Percentiles rank a stretch among this genome's conserved stretches.
phyloP scores from a whole-genome alignment of 2,329 filamentous ascomycete genomes.

The Leptographium wingfieldii region DNA sequence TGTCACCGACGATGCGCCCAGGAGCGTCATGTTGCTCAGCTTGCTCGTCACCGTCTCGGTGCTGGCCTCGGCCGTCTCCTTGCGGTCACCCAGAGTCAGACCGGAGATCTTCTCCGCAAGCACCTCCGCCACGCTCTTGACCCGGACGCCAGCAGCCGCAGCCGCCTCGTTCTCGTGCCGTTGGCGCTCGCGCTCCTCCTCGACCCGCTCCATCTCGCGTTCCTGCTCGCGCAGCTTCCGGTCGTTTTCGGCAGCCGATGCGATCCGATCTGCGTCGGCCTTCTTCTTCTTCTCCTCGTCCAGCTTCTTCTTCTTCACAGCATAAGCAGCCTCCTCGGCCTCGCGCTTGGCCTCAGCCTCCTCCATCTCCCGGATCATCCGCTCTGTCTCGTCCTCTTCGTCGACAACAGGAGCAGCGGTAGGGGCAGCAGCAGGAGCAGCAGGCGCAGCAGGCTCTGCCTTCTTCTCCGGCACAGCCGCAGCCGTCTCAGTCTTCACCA shows the following conservation, averaged over 20 bases:
- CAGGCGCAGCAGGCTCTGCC: conserved; percentile 13
- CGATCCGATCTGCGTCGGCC: conserved; percentile 9
- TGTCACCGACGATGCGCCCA: conserved; percentile 9
- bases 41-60: conserved; percentile 35
- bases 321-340: conserved; percentile 10
- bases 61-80: conserved; percentile 24
- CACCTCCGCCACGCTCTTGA: conserved; percentile 37
- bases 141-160: conserved; percentile 23
- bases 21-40: conserved; percentile 37
- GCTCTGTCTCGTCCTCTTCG: conserved; percentile 25
- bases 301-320: conserved; percentile 9
- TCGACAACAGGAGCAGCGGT: conserved; percentile 10
- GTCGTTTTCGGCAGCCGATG: conserved; percentile 12
- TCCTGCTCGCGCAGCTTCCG: conserved; percentile 59
- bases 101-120: conserved; percentile 28
- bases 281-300: conserved; percentile 9
- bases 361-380: conserved; percentile 16
- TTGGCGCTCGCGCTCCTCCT: conserved; percentile 55
- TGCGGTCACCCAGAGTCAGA: conserved; percentile 28
- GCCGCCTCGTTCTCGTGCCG: conserved; percentile 37
- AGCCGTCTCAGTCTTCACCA: not conserved
- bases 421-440: conserved; percentile 19
- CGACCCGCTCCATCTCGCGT: conserved; percentile 57
- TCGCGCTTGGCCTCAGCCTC: conserved; percentile 13
- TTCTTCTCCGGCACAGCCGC: conserved; percentile 19